A percentile compares a stretch with the other conserved stretches of the same genome.
phyloP scores from a whole-genome alignment of 306 rosid genomes.

The Cicer judaicum region DNA sequence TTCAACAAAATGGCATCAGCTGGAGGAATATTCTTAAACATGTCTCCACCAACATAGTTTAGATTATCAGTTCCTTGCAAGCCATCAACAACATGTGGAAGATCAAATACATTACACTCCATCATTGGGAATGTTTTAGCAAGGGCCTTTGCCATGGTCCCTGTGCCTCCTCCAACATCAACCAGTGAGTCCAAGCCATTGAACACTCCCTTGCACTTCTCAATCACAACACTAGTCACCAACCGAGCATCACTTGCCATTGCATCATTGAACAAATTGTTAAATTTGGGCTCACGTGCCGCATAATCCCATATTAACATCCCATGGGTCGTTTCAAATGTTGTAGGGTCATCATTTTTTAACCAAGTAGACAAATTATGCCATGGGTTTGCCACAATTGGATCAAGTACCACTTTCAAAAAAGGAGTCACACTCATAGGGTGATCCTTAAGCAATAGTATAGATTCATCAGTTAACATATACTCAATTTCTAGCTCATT shows the following conservation, averaged over 20 bases:
- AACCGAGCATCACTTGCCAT: conserved; percentile 12
- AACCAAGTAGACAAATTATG: conserved; percentile 1
- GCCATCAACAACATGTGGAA: conserved; percentile 56
- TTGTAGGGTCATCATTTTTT: neutral
- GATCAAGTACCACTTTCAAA: neutral
- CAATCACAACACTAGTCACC: conserved; percentile 2
- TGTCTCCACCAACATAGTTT: conserved; percentile 52
- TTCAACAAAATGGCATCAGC: conserved; percentile 50
- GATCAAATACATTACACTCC: conserved; percentile 57
- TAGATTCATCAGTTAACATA: neutral
- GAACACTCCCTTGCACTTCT: conserved; percentile 47
- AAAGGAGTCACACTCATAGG: neutral
- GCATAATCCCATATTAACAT: neutral
- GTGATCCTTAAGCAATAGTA: neutral
- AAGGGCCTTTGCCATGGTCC: conserved; percentile 56
- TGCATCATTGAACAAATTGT: neutral
- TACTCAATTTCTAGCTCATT: conserved; percentile 1
- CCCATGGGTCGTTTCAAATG: conserved; percentile 3
- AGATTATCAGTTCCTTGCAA: conserved; percentile 45
- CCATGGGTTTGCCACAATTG: neutral
- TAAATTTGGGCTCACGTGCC: neutral
- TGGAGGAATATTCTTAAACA: conserved; percentile 55
- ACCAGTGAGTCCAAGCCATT: conserved; percentile 50
- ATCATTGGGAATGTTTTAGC: conserved; percentile 47
- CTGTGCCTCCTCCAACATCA: conserved; percentile 69